A percentile compares a stretch with the other conserved stretches of the same genome.
These are phyloP conservation scores for Fragilaria crotonensis DNA, from an alignment of 108 stramenopile genomes.

Conservation along the genomic window DNA sequence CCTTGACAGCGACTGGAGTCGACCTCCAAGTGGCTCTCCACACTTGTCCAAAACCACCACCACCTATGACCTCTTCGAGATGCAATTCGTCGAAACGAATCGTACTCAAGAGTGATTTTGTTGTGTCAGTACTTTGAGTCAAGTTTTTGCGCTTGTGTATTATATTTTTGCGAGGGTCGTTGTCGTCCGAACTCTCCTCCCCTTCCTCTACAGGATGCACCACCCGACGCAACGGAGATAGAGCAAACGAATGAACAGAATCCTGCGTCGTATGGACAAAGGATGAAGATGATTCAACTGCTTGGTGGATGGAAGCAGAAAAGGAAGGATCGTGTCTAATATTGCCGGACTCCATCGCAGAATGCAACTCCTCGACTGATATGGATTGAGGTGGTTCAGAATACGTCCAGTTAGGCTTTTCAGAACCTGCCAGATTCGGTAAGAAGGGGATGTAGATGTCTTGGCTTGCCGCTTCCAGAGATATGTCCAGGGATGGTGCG, in stretches of 20 bases:
- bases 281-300: background rate
- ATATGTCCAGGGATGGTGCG: too few relatives aligned
- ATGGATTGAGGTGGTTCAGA: slow-evolving; percentile 1
- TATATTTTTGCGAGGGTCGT: slow-evolving; percentile 67
- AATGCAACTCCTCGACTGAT: slow-evolving; percentile 5
- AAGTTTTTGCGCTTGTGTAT: slow-evolving; percentile 64
- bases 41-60: slow-evolving; percentile 89
- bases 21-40: slow-evolving; percentile 78
- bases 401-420: background rate
- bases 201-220: slow-evolving; percentile 3
- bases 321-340: background rate
- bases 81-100: slow-evolving; percentile 69
- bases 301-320: background rate
- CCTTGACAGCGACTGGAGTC: slow-evolving; percentile 87
- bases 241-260: slow-evolving; percentile 15
- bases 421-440: background rate
- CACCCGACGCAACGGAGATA: background rate
- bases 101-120: slow-evolving; percentile 50
- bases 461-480: too few relatives aligned
- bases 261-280: background rate
- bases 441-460: background rate
- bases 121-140: slow-evolving; percentile 53
- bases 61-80: slow-evolving; percentile 74
- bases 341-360: slow-evolving; percentile 5
- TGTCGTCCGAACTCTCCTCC: slow-evolving; percentile 10